Conservation (phyloP, 768 basidiomycete genomes). For the Sarcomyxa edulis region DNA sequence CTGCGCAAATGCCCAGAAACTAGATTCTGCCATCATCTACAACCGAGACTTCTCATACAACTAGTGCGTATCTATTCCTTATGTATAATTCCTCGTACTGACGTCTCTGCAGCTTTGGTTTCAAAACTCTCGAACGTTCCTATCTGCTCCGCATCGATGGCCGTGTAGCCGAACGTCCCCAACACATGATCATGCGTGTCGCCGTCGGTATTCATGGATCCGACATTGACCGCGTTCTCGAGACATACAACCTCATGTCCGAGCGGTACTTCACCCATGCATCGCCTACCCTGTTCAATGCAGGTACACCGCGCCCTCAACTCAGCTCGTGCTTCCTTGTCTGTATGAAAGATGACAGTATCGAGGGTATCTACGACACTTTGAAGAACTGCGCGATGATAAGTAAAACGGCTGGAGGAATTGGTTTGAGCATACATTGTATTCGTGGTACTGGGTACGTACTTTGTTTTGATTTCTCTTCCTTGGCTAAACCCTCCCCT, state of each 20-base stretch:
- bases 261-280: conserved; percentile 99
- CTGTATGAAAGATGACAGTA: conserved; percentile 97
- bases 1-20: conserved; percentile 68
- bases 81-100: background rate
- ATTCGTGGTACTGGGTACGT: conserved; percentile 91
- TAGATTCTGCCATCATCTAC: conserved; percentile 96
- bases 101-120: conserved; percentile 72
- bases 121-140: conserved; percentile 98
- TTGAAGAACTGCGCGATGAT: conserved; percentile 98
- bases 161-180: conserved; percentile 93
- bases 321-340: conserved; percentile 96
- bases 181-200: conserved; percentile 99
- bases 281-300: conserved; percentile 96
- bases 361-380: conserved; percentile 98
- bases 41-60: conserved; percentile 98
- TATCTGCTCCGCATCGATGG: conserved; percentile 94
- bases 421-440: conserved; percentile 92
- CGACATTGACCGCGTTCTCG: conserved; percentile 83
- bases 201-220: conserved; percentile 93
- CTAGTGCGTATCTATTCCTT: conserved; percentile 46
- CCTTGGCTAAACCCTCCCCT: conserved; percentile 5
- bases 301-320: conserved; percentile 94
- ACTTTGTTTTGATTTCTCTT: background rate
- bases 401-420: conserved; percentile 98
- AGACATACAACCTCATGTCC: conserved; percentile 96